Percentiles rank a stretch among this genome's conserved stretches.
Evolutionary conservation across 768 basidiomycete genomes (phyloP).

Genomic region (Mycena indigotica): DNA sequence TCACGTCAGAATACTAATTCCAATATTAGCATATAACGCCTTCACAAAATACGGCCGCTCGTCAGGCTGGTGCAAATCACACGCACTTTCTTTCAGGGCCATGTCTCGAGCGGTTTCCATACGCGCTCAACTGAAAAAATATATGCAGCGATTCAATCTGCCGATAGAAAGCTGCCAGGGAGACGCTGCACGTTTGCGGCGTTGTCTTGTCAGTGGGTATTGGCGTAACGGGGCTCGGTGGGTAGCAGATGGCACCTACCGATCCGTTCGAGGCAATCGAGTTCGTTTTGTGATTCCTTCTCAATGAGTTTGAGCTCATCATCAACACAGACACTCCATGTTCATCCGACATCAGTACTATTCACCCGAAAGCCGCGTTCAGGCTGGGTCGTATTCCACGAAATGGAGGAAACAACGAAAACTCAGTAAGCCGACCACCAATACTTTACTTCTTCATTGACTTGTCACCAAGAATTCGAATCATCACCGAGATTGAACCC

Average conservation of each 20-base stretch:
- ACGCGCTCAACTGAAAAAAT: conserved; percentile 91
- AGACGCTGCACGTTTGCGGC: conserved; percentile 78
- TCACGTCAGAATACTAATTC: neutral
- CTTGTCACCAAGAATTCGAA: conserved; percentile 66
- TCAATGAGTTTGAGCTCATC: conserved; percentile 16
- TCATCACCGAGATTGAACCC: conserved; percentile 91
- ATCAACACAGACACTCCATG: conserved; percentile 78
- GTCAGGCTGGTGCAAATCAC: conserved; percentile 90
- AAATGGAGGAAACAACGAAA: conserved; percentile 96
- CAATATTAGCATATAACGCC: conserved; percentile 80
- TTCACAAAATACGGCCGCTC: conserved; percentile 83
- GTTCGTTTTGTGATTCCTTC: conserved; percentile 42
- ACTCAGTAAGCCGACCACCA: conserved; percentile 69
- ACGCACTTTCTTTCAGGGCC: conserved; percentile 90
- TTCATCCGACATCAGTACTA: conserved; percentile 91
- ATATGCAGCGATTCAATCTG: conserved; percentile 87
- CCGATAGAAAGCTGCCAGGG: conserved; percentile 87
- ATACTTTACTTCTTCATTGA: conserved; percentile 18
- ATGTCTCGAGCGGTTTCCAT: conserved; percentile 94
- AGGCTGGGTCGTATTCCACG: conserved; percentile 94
- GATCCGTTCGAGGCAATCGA: conserved; percentile 82
- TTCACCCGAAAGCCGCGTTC: conserved; percentile 90
- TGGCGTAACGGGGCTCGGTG: conserved; percentile 93
- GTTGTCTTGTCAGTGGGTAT: conserved; percentile 90
- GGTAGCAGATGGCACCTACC: conserved; percentile 91